phyloP scores from a whole-genome alignment of 176 grass and related monocot species.

The Otatea glauca region DNA sequence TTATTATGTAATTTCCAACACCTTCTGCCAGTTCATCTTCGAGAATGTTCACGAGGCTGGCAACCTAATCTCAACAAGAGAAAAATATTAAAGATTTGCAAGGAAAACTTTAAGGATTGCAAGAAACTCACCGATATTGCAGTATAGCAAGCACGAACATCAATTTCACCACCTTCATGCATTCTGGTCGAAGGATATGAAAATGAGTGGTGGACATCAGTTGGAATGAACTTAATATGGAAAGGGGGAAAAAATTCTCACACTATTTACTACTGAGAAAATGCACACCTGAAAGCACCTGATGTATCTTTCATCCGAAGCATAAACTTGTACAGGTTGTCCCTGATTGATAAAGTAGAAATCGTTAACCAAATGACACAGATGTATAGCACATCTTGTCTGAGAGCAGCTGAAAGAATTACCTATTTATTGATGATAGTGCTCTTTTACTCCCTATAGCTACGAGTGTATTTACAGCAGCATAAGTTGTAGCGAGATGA shows the following conservation, averaged over 20 bases:
- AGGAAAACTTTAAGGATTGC: slow-evolving; percentile 11
- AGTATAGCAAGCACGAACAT: slow-evolving; percentile 91
- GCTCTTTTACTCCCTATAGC: slow-evolving; percentile 81
- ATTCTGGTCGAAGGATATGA: slow-evolving; percentile 60
- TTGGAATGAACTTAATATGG: slow-evolving; percentile 3
- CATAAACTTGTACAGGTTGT: slow-evolving; percentile 73
- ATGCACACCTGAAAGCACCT: slow-evolving; percentile 78
- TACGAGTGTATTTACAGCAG: slow-evolving; percentile 88
- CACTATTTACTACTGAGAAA: slow-evolving; percentile 30
- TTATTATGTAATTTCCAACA: slow-evolving; percentile 74
- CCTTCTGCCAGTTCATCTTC: slow-evolving; percentile 72
- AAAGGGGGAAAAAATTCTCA: not conserved
- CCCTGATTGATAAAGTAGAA: slow-evolving; percentile 59
- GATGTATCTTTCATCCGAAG: slow-evolving; percentile 84
- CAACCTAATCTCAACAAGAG: slow-evolving; percentile 62
- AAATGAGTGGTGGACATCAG: slow-evolving; percentile 29
- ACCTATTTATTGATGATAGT: slow-evolving; percentile 93
- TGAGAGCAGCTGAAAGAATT: slow-evolving; percentile 26
- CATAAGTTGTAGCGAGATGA: slow-evolving; percentile 98
- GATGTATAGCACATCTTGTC: slow-evolving; percentile 32
- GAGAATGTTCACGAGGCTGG: slow-evolving; percentile 91
- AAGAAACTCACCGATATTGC: slow-evolving; percentile 75
- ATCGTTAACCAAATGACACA: slow-evolving; percentile 32
- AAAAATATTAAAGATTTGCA: slow-evolving; percentile 41
- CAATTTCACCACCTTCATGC: slow-evolving; percentile 90